phyloP scores from a whole-genome alignment of 2,329 filamentous ascomycete genomes.

The Trichoderma hamatum region DNA sequence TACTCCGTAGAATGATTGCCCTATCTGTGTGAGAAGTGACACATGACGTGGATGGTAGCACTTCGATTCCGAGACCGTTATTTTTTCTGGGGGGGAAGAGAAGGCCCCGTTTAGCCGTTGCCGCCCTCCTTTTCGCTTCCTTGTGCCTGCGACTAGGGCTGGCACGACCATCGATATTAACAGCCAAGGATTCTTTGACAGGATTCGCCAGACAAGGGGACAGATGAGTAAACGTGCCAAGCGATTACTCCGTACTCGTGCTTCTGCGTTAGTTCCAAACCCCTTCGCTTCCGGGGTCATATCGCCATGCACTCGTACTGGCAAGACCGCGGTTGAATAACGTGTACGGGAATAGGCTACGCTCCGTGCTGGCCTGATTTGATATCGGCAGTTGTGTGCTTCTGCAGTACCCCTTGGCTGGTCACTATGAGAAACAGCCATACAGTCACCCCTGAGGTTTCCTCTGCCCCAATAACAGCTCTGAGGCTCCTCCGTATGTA shows the following conservation, averaged over 20 bases:
- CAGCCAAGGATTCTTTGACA: background rate
- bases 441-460: background rate
- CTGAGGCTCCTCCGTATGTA: background rate
- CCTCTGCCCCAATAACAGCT: background rate
- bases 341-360: background rate
- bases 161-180: background rate
- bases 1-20: constrained; percentile 21
- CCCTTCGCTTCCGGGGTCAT: background rate
- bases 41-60: constrained; percentile 24
- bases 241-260: background rate
- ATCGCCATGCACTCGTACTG: background rate
- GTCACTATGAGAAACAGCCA: background rate
- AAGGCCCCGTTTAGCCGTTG: background rate
- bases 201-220: background rate
- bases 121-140: background rate
- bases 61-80: background rate
- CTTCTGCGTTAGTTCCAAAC: background rate
- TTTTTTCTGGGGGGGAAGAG: background rate
- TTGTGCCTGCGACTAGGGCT: background rate
- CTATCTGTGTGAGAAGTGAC: constrained; percentile 25
- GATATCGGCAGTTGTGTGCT: constrained; percentile 14
- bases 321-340: background rate
- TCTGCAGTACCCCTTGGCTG: background rate
- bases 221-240: background rate
- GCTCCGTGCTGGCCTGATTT: constrained; percentile 4